A percentile compares a stretch with the other conserved stretches of the same genome.
phyloP scores from a whole-genome alignment of 2,329 filamentous ascomycete species.

The Dactylellina drechsleri region DNA sequence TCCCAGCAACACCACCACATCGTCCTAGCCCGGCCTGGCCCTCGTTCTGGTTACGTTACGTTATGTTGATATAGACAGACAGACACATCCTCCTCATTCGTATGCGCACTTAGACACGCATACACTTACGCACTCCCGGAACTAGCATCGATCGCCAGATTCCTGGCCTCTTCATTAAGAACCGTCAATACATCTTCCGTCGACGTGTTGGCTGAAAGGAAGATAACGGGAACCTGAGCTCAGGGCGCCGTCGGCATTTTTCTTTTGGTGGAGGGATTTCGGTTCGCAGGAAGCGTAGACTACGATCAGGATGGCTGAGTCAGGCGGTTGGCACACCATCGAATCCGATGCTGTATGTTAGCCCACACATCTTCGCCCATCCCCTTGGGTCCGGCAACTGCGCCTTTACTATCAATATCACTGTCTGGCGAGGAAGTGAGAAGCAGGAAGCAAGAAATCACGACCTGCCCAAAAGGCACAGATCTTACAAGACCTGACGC shows the following conservation, averaged over 20 bases:
- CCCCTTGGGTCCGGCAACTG: slow-evolving; percentile 29
- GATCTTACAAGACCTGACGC: slow-evolving; percentile 26
- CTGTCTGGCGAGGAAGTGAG: not conserved
- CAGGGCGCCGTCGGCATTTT: slow-evolving; percentile 10
- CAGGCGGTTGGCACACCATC: slow-evolving; percentile 95
- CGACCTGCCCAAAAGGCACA: slow-evolving; percentile 37
- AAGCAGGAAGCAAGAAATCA: slow-evolving; percentile 7
- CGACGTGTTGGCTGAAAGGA: slow-evolving; percentile 33
- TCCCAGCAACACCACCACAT: slow-evolving; percentile 15
- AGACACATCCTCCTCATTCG: not conserved
- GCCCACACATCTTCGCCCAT: slow-evolving; percentile 25
- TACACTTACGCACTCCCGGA: not conserved
- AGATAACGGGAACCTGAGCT: not conserved
- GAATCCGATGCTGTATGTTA: slow-evolving; percentile 79
- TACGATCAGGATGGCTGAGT: slow-evolving; percentile 60
- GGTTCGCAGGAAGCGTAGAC: slow-evolving; percentile 17
- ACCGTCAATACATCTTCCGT: not conserved
- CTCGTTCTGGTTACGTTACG: too few relatives aligned
- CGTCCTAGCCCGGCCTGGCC: too few relatives aligned
- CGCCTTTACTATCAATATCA: slow-evolving; percentile 28
- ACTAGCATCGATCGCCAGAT: slow-evolving; percentile 18
- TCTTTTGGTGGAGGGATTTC: slow-evolving; percentile 13
- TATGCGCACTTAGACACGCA: not conserved
- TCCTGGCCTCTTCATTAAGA: slow-evolving; percentile 20
- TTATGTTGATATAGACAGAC: too few relatives aligned